These are phyloP conservation scores for Diplodia sapinea DNA, from an alignment of 2,329 filamentous ascomycete genomes.

Conservation along the genomic window DNA sequence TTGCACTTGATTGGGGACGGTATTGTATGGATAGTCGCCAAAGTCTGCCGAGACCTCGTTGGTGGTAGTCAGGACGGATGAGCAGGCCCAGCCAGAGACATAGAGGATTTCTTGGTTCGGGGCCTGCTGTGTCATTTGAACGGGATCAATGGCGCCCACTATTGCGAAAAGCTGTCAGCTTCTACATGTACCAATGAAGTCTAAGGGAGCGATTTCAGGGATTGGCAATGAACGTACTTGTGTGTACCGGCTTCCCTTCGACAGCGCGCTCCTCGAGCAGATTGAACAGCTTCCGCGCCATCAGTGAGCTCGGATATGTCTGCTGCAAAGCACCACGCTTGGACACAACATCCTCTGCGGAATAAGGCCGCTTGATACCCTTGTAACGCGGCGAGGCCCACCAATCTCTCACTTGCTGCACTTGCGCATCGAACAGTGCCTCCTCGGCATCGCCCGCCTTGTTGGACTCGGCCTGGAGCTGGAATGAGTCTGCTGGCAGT, in stretches of 20 bases:
- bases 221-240: slow-evolving; percentile 64
- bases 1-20: slow-evolving; percentile 97
- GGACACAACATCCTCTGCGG: slow-evolving; percentile 86
- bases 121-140: slow-evolving; percentile 99
- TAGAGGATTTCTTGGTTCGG: slow-evolving; percentile 95
- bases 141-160: slow-evolving; percentile 98
- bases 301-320: slow-evolving; percentile 87
- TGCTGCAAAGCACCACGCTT: slow-evolving; percentile 89
- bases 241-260: slow-evolving; percentile 88
- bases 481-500: slow-evolving; percentile 78
- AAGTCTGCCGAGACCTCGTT: slow-evolving; percentile 98
- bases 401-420: slow-evolving; percentile 87
- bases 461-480: slow-evolving; percentile 76
- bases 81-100: slow-evolving; percentile 97
- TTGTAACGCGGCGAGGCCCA: slow-evolving; percentile 84
- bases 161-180: not conserved
- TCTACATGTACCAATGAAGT: not conserved
- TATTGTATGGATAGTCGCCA: slow-evolving; percentile 99
- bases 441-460: slow-evolving; percentile 86
- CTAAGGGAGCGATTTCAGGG: slow-evolving; percentile 12
- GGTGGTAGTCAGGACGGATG: slow-evolving; percentile 86
- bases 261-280: slow-evolving; percentile 78
- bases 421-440: slow-evolving; percentile 79
- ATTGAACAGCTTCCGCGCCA: slow-evolving; percentile 94
- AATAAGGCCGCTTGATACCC: slow-evolving; percentile 91